Evolutionary conservation across 2,329 filamentous ascomycete species (phyloP), one percentile per base, ranked within the genome.

Genomic region (Venturia aucupariae): DNA sequence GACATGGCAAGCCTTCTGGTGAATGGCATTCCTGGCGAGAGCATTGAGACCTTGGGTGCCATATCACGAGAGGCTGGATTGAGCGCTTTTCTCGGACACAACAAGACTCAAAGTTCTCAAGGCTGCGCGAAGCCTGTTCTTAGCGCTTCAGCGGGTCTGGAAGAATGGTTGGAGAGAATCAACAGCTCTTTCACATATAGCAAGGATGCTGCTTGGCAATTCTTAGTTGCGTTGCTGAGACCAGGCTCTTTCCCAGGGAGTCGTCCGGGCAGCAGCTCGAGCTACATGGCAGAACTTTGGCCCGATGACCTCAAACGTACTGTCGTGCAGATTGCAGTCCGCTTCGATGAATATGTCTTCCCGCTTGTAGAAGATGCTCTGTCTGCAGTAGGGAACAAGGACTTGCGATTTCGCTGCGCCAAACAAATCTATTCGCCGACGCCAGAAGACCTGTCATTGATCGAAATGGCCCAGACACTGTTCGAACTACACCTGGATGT

Each of bases 401-500:
- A 75, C n/a, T 68, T 77, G 7, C 61, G 69, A 15, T 66, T 66
- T 38, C 66, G 39, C 22, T 46, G 27, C 61, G 27, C 17, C 2
- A 51, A 48, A 19, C 7, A 39, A 22, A 48, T 11, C 4, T 60
- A 48, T 46, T 42, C 24, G 22, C 48, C 35, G 6, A 44, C 44
- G 3, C 5, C 39, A 46, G 70, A 72, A 39, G 72, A 80, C 51
- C 66, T 74, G 27, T 71, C 71, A 15, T 69, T 78, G 35, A 72
- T 82, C 48, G 82, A 84, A 61, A 79, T 86, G 71, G 75, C 82
- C 1, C 79, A 89, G 70, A 80, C 81, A 2, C 74, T 89, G 3
- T 88, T 86, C 68, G 87, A 90, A 71, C 74, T 89, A 39, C 86
- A 89, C 69, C 77, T 89, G 6, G 86, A 89, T 69, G 77, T 87